Conservation (phyloP, 2,329 filamentous ascomycete species). For the Cercospora sp. region DNA sequence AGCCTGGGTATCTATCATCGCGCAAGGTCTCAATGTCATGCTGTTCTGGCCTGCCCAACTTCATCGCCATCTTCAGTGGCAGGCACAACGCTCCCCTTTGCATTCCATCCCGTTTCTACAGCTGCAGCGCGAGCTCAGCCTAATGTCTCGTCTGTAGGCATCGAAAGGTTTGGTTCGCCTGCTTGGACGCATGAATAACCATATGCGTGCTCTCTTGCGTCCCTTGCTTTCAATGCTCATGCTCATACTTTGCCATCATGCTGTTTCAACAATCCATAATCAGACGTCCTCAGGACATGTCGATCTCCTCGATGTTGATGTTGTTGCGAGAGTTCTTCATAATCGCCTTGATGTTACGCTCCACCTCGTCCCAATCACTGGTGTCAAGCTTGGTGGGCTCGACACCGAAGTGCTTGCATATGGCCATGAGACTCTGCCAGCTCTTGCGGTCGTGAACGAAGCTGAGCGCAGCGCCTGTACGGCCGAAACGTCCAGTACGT, state of each 20-base stretch:
- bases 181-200: background rate
- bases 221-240: background rate
- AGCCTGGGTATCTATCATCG: slow-evolving; percentile 6
- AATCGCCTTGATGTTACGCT: slow-evolving; percentile 76
- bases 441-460: slow-evolving; percentile 87
- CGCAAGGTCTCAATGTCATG: background rate
- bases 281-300: slow-evolving; percentile 17
- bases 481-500: slow-evolving; percentile 92
- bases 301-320: slow-evolving; percentile 20
- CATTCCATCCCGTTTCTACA: background rate
- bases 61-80: background rate
- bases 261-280: background rate
- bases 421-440: slow-evolving; percentile 76
- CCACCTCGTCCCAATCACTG: slow-evolving; percentile 86
- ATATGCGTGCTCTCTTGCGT: background rate
- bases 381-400: slow-evolving; percentile 79
- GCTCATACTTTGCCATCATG: background rate
- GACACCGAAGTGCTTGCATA: slow-evolving; percentile 76
- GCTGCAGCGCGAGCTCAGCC: background rate
- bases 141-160: background rate
- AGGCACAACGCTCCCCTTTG: background rate
- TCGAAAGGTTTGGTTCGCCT: background rate
- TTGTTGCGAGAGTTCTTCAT: slow-evolving; percentile 60
- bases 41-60: background rate
- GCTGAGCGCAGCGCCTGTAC: slow-evolving; percentile 91